Conservation (phyloP, 2,329 filamentous ascomycete genomes). For the Fonsecaea multimorphosa region DNA sequence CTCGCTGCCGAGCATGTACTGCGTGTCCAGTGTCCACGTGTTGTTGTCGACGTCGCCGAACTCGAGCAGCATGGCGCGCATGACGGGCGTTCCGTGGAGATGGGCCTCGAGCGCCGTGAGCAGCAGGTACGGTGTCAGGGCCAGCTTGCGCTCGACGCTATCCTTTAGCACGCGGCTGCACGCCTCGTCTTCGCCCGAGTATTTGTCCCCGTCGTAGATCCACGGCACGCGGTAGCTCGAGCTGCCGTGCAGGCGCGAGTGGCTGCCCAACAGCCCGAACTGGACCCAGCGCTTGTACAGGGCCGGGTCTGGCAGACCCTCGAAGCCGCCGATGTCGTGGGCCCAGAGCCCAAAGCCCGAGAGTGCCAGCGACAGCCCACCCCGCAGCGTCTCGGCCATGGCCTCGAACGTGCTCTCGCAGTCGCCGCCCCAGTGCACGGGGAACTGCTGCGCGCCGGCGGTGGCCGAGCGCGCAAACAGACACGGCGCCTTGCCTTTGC, state of each 20-base stretch:
- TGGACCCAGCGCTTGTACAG: slow-evolving; percentile 80
- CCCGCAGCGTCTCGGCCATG: slow-evolving; percentile 73
- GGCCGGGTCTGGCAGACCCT: slow-evolving; percentile 69
- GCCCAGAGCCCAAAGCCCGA: slow-evolving; percentile 73
- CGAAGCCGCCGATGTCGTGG: slow-evolving; percentile 74
- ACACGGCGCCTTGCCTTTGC: slow-evolving; percentile 56
- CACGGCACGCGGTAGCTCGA: slow-evolving; percentile 76
- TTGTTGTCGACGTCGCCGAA: slow-evolving; percentile 71
- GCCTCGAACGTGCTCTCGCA: slow-evolving; percentile 76
- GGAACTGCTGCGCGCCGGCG: slow-evolving; percentile 72
- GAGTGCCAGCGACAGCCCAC: slow-evolving; percentile 67
- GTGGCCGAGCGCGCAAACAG: slow-evolving; percentile 72
- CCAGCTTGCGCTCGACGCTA: slow-evolving; percentile 61
- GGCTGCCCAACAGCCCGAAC: slow-evolving; percentile 73
- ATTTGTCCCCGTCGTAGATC: slow-evolving; percentile 62
- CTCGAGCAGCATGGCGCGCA: slow-evolving; percentile 71
- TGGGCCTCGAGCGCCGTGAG: slow-evolving; percentile 59
- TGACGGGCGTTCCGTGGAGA: slow-evolving; percentile 64
- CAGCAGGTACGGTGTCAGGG: slow-evolving; percentile 65
- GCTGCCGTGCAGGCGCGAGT: slow-evolving; percentile 73
- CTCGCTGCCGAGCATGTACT: slow-evolving; percentile 74
- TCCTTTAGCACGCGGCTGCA: slow-evolving; percentile 63
- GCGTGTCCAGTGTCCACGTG: slow-evolving; percentile 69
- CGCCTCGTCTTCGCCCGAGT: slow-evolving; percentile 51
- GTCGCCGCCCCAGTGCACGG: slow-evolving; percentile 75